These are phyloP conservation scores for Acorus calamus DNA, from an alignment of 106 monocot genomes.

Conservation along the genomic window DNA sequence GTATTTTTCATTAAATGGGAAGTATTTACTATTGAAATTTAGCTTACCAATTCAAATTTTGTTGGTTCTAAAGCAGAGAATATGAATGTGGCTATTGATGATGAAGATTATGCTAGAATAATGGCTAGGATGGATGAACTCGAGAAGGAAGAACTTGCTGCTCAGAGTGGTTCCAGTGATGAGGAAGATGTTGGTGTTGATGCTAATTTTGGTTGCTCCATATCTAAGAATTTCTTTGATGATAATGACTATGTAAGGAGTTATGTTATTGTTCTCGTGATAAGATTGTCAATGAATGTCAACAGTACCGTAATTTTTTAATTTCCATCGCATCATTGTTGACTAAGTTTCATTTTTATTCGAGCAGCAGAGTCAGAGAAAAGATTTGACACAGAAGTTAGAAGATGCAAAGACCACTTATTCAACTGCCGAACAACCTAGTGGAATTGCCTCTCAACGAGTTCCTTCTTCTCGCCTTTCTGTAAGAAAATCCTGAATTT, in stretches of 20 bases:
- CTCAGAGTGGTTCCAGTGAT: conserved; percentile 21
- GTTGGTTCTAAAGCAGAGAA: conserved; percentile 6
- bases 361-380: conserved; percentile 1
- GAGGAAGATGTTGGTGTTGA: conserved; percentile 27
- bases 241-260: conserved; percentile 21
- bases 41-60: conserved; percentile 6
- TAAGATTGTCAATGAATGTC: neutral
- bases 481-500: neutral
- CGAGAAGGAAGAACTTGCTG: conserved; percentile 70
- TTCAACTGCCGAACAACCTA: conserved; percentile 2
- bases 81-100: conserved; percentile 20
- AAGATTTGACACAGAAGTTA: conserved; percentile 2
- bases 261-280: conserved; percentile 6
- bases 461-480: conserved; percentile 1
- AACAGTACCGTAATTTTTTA: conserved; percentile 1
- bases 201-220: neutral
- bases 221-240: neutral
- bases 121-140: conserved; percentile 71
- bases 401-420: conserved; percentile 1
- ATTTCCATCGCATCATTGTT: conserved; percentile 9
- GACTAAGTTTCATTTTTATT: neutral
- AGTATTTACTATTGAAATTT: too few relatives aligned
- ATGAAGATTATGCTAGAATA: conserved; percentile 53
- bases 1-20: too few relatives aligned
- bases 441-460: neutral